A percentile compares a stretch with the other conserved stretches of the same genome.
Evolutionary conservation across 1,284 basidiomycete species (phyloP).

Genomic region (Clitocybe nebularis): DNA sequence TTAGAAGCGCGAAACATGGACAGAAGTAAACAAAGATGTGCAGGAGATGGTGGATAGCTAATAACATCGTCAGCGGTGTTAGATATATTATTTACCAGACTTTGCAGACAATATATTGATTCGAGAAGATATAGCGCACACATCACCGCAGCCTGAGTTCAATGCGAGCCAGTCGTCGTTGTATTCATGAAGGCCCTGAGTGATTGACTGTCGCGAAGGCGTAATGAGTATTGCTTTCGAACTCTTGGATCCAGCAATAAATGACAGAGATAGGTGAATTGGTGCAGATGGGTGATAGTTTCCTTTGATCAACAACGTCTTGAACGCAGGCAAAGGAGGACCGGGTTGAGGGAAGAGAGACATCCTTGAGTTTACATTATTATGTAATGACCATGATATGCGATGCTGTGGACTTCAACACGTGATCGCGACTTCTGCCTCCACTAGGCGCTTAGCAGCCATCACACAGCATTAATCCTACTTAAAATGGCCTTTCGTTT

Average conservation of each 20-base stretch:
- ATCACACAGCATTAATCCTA: too few relatives aligned
- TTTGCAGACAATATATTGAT: constrained; percentile 58
- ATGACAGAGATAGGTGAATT: constrained; percentile 54
- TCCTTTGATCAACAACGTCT: constrained; percentile 49
- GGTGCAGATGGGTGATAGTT: constrained; percentile 52
- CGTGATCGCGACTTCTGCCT: too few relatives aligned
- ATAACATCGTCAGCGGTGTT: constrained; percentile 10
- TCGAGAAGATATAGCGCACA: constrained; percentile 37
- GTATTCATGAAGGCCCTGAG: constrained; percentile 38
- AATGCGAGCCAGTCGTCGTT: constrained; percentile 54
- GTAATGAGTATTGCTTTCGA: constrained; percentile 47
- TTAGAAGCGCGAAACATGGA: constrained; percentile 43
- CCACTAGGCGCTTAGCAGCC: too few relatives aligned
- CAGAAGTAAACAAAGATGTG: constrained; percentile 54
- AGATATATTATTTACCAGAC: too few relatives aligned
- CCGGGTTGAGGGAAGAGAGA: constrained; percentile 37
- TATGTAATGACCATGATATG: too few relatives aligned
- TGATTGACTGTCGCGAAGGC: constrained; percentile 39
- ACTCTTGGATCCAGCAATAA: constrained; percentile 27
- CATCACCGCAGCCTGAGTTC: constrained; percentile 42
- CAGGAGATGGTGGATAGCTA: constrained; percentile 64
- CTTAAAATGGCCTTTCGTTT: too few relatives aligned
- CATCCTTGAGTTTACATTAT: too few relatives aligned
- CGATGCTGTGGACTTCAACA: too few relatives aligned
- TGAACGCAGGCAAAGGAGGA: constrained; percentile 40